Conservation (phyloP, 305 asterid genomes). For the Ilex paraguariensis region DNA sequence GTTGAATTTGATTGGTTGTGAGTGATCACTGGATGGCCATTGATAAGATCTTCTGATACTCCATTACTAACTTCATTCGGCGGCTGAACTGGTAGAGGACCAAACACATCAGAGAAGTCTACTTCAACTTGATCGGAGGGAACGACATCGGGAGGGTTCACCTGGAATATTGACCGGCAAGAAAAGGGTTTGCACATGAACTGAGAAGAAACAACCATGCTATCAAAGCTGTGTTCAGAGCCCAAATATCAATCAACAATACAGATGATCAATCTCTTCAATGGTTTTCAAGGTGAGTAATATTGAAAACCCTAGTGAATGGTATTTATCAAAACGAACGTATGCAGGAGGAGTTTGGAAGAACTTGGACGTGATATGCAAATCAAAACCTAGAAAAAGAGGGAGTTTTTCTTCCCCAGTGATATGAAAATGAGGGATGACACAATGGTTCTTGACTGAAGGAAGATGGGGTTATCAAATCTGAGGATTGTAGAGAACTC, state of each 20-base stretch:
- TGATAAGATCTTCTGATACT: constrained; percentile 33
- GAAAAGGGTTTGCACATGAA: constrained; percentile 35
- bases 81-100: constrained; percentile 44
- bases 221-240: constrained; percentile 12
- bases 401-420: constrained; percentile 65
- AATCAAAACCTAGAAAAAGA: constrained; percentile 40
- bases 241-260: constrained; percentile 12
- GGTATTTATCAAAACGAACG: constrained; percentile 48
- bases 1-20: constrained; percentile 64
- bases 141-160: constrained; percentile 34
- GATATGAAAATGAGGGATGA: constrained; percentile 71
- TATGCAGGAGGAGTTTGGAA: constrained; percentile 37
- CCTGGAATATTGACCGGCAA: constrained; percentile 31
- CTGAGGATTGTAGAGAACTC: too few species aligned
- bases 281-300: constrained; percentile 16
- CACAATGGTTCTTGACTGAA: constrained; percentile 69
- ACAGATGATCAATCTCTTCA: constrained; percentile 13
- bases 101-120: constrained; percentile 80
- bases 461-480: constrained; percentile 52
- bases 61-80: constrained; percentile 29
- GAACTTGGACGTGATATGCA: constrained; percentile 51
- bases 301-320: constrained; percentile 36
- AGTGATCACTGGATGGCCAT: constrained; percentile 57
- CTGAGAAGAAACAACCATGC: constrained; percentile 75
- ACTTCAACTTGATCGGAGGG: constrained; percentile 46